These are phyloP conservation scores for Fusarium incarnatum DNA, from an alignment of 2,329 filamentous ascomycete species.

Conservation along the genomic window DNA sequence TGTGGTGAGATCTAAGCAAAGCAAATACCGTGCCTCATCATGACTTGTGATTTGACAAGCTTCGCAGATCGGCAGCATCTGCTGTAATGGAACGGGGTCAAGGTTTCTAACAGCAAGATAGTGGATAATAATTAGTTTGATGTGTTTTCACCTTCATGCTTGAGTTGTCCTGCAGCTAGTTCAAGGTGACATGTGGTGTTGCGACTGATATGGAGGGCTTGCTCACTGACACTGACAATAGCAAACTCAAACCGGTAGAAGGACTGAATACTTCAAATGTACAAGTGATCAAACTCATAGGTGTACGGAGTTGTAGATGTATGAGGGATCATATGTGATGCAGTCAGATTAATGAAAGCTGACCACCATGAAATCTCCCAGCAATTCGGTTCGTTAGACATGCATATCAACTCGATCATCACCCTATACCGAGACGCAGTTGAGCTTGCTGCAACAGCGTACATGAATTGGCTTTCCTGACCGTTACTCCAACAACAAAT, in stretches of 20 bases:
- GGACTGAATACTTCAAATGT: not conserved
- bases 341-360: not conserved
- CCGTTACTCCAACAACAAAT: not conserved
- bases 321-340: not conserved
- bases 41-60: conserved; percentile 14
- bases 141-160: not conserved
- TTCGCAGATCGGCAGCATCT: conserved; percentile 2
- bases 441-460: fast-evolving
- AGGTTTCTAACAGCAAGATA: not conserved
- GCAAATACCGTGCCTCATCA: conserved; percentile 19
- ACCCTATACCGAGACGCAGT: not conserved
- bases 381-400: not conserved
- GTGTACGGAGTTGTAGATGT: not conserved
- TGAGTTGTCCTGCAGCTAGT: not conserved
- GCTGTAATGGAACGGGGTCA: not conserved
- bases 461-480: fast-evolving
- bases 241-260: not conserved
- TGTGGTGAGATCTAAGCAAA: conserved; percentile 42
- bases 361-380: not conserved
- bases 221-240: not conserved
- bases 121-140: not conserved
- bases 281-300: not conserved
- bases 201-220: not conserved
- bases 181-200: not conserved
- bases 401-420: conserved; percentile 7